phyloP scores from a whole-genome alignment of 495 filamentous ascomycete species.

The Aspergillus cavernicola region DNA sequence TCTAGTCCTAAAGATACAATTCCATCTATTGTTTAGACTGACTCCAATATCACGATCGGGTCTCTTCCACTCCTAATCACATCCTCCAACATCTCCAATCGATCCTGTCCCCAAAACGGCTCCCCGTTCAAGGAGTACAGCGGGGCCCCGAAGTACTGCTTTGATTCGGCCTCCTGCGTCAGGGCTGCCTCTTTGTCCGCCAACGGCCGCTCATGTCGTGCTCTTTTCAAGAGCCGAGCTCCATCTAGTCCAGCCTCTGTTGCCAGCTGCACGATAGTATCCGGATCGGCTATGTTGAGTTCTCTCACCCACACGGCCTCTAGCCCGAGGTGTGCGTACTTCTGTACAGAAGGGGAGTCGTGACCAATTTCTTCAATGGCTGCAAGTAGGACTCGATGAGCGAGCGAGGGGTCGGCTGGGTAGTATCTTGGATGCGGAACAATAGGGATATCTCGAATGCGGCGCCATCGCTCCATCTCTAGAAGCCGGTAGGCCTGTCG shows the following conservation, averaged over 20 bases:
- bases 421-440: constrained; percentile 17
- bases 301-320: constrained; percentile 14
- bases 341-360: not conserved
- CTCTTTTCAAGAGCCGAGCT: not conserved
- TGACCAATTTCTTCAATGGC: constrained; percentile 11
- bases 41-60: not conserved
- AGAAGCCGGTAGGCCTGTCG: constrained; percentile 8
- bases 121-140: not conserved
- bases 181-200: not conserved
- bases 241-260: constrained; percentile 1
- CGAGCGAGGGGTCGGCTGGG: constrained; percentile 18
- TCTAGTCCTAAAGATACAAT: no score
- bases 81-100: constrained; percentile 10
- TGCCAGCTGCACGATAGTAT: not conserved
- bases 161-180: constrained; percentile 5
- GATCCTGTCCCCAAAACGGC: constrained; percentile 12
- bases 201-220: not conserved
- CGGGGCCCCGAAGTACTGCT: constrained; percentile 5
- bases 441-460: constrained; percentile 15
- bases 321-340: not conserved
- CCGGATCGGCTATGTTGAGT: constrained; percentile 4
- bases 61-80: constrained; percentile 1
- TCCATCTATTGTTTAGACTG: not conserved
- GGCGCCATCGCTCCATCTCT: constrained; percentile 19
- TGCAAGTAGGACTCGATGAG: constrained; percentile 17